Conservation (phyloP, 2,329 filamentous ascomycete species). For the Pseudogymnoascus sp. region DNA sequence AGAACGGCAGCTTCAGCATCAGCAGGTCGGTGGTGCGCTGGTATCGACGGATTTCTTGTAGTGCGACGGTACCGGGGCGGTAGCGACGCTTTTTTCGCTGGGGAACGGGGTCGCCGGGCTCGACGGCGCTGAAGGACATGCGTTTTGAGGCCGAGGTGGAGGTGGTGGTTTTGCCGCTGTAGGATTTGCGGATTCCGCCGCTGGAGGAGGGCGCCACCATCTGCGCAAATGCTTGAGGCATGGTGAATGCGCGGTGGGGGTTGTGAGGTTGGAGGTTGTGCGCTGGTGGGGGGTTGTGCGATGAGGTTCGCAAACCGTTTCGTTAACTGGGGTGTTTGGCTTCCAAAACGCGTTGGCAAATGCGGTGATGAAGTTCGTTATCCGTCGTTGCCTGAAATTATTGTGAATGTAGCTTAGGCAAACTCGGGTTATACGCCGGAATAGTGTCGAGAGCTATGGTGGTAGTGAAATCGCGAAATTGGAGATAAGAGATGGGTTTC, state of each 20-base stretch:
- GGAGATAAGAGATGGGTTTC: neutral
- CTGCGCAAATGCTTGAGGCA: neutral
- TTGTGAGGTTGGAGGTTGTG: neutral
- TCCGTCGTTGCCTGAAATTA: neutral
- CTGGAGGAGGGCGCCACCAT: neutral
- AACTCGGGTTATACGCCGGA: neutral
- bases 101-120: slow-evolving; percentile 62
- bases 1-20: slow-evolving; percentile 71
- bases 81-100: slow-evolving; percentile 56
- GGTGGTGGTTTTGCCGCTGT: neutral
- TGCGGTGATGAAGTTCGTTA: neutral
- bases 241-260: neutral
- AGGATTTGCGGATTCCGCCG: neutral
- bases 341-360: neutral
- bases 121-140: slow-evolving; percentile 1
- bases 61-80: slow-evolving; percentile 72
- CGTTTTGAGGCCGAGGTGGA: neutral
- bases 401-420: neutral
- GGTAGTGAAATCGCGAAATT: neutral
- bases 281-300: neutral
- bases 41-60: slow-evolving; percentile 86
- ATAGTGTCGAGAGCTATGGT: neutral
- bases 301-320: neutral
- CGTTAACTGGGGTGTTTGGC: neutral
- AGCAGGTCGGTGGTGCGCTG: slow-evolving; percentile 86